Percentiles rank a stretch among this genome's conserved stretches.
Conservation (phyloP, 306 rosid genomes). For the Rubus idaeus region DNA sequence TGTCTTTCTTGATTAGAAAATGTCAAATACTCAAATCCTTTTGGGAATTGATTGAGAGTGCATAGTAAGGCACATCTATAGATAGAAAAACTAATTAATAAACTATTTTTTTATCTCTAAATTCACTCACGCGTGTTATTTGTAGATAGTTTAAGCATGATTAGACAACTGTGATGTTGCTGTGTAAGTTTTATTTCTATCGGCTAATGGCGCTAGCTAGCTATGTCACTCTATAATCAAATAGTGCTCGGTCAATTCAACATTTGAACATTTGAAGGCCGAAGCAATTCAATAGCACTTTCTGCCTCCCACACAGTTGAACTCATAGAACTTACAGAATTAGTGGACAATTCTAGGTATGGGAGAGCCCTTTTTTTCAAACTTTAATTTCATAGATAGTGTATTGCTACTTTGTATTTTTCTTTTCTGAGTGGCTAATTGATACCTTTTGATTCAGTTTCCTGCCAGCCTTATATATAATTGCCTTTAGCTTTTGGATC, state of each 20-base stretch:
- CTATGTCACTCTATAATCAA: not conserved
- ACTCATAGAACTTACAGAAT: not conserved
- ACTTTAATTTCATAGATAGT: not conserved
- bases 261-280: slow-evolving; percentile 19
- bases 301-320: slow-evolving; percentile 14
- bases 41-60: not conserved
- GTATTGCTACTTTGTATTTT: not conserved
- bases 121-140: not conserved
- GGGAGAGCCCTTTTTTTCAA: not conserved
- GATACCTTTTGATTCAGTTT: not conserved
- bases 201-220: not conserved
- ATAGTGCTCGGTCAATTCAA: slow-evolving; percentile 24
- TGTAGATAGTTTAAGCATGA: not conserved
- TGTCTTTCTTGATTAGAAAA: not conserved
- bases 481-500: slow-evolving; percentile 22
- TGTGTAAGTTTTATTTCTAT: not conserved
- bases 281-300: not conserved
- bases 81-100: not conserved
- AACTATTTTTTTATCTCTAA: not conserved
- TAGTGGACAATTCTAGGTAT: not conserved
- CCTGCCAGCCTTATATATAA: not conserved
- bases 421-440: slow-evolving; percentile 1
- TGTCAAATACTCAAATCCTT: not conserved
- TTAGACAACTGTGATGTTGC: not conserved
- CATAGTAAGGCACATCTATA: not conserved